These are phyloP conservation scores for Xylariaceae sp. DNA, from an alignment of 2,329 filamentous ascomycete species.

Conservation along the genomic window DNA sequence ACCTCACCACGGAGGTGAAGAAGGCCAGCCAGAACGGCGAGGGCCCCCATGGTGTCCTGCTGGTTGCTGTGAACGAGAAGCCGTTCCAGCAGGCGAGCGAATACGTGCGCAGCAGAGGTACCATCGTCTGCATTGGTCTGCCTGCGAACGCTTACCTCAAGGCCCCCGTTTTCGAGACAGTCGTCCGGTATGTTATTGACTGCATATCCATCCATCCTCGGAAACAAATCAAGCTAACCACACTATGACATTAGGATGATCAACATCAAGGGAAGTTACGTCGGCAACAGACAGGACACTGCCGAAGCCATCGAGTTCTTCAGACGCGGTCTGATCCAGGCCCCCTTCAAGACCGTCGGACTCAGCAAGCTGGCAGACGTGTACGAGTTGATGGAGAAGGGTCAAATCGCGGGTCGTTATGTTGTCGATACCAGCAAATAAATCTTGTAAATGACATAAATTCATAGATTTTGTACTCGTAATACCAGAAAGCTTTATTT, in stretches of 20 bases:
- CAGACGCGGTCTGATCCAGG: slow-evolving; percentile 75
- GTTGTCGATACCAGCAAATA: slow-evolving; percentile 71
- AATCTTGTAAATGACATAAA: slow-evolving; percentile 7
- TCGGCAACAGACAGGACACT: slow-evolving; percentile 85
- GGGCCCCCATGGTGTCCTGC: slow-evolving; percentile 81
- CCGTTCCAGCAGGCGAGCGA: slow-evolving; percentile 92
- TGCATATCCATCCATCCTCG: background rate
- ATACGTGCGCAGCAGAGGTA: slow-evolving; percentile 79
- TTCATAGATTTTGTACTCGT: background rate
- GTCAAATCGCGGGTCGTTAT: slow-evolving; percentile 72
- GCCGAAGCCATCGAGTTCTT: slow-evolving; percentile 91
- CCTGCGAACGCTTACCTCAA: slow-evolving; percentile 75
- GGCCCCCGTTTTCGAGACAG: slow-evolving; percentile 85
- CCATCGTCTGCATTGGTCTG: slow-evolving; percentile 84
- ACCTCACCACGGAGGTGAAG: slow-evolving; percentile 82
- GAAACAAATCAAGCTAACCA: slow-evolving; percentile 1
- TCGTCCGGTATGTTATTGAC: slow-evolving; percentile 46
- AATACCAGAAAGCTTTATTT: no score
- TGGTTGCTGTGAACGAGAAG: slow-evolving; percentile 83
- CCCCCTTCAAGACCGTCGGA: slow-evolving; percentile 80
- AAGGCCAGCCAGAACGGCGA: slow-evolving; percentile 73
- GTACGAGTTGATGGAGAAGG: slow-evolving; percentile 70
- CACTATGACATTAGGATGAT: slow-evolving; percentile 64
- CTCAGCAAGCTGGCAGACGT: slow-evolving; percentile 75
- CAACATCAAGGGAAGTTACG: slow-evolving; percentile 87